Base-by-base conservation (phyloP, 345 rosid species). In the Syzygium aromaticum region DNA sequence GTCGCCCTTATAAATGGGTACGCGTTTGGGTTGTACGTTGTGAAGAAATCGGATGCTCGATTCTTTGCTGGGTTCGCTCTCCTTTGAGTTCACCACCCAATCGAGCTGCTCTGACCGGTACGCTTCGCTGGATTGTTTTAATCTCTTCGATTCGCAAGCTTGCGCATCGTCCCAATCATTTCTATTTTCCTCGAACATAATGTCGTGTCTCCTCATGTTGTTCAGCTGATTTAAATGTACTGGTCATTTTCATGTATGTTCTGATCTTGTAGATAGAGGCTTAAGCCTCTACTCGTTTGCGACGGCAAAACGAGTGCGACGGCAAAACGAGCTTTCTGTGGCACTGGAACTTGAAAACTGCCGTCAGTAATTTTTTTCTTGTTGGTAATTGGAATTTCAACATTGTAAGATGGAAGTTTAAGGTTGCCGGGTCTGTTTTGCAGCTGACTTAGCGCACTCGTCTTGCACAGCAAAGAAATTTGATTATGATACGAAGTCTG, bases 281-380 rank as follows among this genome's bases (percentile, higher is more conserved):
- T n/a, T n/a, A 17, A 33, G 80, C 49, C 33, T n/a, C 3, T 6
- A 27, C n/a, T n/a, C n/a, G n/a, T n/a, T n/a, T n/a, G n/a, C n/a
- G n/a, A n/a, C n/a, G n/a, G n/a, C n/a, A n/a, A n/a, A n/a, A n/a
- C n/a, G n/a, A n/a, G n/a, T n/a, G n/a, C n/a, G n/a, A n/a, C n/a
- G 8, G 67, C 33, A 61, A 61, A n/a, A 61, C 16, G 67, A n/a
- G 67, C 33, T 61, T 61, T 61, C 30, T 61, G 33, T 27, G 64
- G 30, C 30, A 5, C 30, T 67, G 78, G 46, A 33, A 67, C 80
- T 67, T 67, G 5, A 5, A 8, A 67, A 67, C 80, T 67, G 21
- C 80, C 9, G 13, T 33, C 49, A 0, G 13, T 30, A 19, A 3
- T 33, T 17, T 2, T 67, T 0, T 1, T 0, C 23, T 67, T 67